Evolutionary conservation across 768 basidiomycete species (phyloP), one percentile per base, ranked within the genome.

Genomic region (Tricholoma furcatifolium): DNA sequence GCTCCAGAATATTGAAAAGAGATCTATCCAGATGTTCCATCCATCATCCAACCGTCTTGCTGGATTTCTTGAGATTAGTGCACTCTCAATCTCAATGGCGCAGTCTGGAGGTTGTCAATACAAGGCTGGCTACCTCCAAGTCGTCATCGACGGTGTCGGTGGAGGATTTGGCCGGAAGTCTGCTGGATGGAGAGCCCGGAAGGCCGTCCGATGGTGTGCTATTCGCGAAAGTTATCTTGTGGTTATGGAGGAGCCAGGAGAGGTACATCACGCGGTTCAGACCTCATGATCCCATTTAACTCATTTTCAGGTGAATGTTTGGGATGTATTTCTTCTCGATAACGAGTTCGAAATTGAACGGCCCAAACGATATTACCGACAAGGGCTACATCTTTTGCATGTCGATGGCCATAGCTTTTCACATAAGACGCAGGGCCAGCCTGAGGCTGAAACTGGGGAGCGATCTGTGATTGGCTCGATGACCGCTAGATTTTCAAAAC

Each of bases 281-380:
- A 15, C 27, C 23, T 40, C 21, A 35, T 31, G 1, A 27, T 27
- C 12, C 38, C 35, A 17, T 17, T 45, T 31, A 41, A 40, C 18
- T 54, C 31, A 47, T 52, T 34, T 10, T 4, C 62, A 95, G 90
- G 74, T 87, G n/a, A 74, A 72, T n/a, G 72, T 97, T 35, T 92
- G 88, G 83, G 96, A 98, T 54, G 94, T 98, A 11, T 96, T 99
- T 70, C 76, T 98, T 36, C 73, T 98, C 47, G 96, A 98, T 65
- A 71, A 81, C 0, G 88, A 93, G 63, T 98, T 99, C 65, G 76
- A 78, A 47, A 93, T 98, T 49, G 85, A 93, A 63, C 83, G 91
- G n/a, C 96, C 96, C 1, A 87, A 83, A 63, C 80, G 96, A 32
- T 88, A 89, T 59, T 93, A 94, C 63, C 85, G 94, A 14, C 88